Conservation (phyloP, 2,329 filamentous ascomycete genomes). For the Aspergillus hiratsukae region DNA sequence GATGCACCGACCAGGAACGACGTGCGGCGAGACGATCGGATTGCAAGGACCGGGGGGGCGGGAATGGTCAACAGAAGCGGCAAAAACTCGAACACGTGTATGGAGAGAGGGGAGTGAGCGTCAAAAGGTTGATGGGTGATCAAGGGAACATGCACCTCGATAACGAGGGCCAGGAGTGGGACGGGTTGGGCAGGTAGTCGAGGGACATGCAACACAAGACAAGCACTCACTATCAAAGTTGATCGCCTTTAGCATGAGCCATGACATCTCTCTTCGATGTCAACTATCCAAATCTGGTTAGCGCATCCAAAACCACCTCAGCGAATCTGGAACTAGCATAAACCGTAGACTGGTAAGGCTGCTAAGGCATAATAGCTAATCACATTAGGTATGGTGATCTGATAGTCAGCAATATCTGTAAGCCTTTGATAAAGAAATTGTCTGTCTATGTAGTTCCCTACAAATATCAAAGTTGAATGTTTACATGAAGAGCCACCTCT, state of each 20-base stretch:
- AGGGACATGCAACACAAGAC: conserved; percentile 8
- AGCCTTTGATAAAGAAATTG: too few relatives aligned
- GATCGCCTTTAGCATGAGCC: conserved; percentile 16
- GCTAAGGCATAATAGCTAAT: neutral
- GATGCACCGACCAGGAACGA: conserved; percentile 15
- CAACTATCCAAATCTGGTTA: conserved; percentile 23
- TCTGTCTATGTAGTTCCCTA: too few relatives aligned
- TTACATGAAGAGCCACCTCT: neutral
- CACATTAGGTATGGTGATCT: neutral
- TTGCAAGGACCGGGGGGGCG: conserved; percentile 18
- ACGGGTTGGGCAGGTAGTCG: conserved; percentile 1
- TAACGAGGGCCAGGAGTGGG: conserved; percentile 19
- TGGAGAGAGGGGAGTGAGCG: neutral
- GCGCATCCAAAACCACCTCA: conserved; percentile 17
- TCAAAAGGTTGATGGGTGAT: conserved; percentile 1
- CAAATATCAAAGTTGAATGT: neutral
- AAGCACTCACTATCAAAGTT: neutral
- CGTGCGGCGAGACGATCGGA: conserved; percentile 18
- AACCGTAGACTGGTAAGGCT: too few relatives aligned
- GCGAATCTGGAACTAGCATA: conserved; percentile 20
- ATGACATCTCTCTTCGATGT: conserved; percentile 24
- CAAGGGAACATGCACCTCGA: conserved; percentile 12
- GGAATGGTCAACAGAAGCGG: conserved; percentile 7
- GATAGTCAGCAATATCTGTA: neutral
- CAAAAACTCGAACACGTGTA: conserved; percentile 7